A percentile compares a stretch with the other conserved stretches of the same genome.
Conservation (phyloP, 805 yeast species). For the Yarrowia yakushimensis region DNA sequence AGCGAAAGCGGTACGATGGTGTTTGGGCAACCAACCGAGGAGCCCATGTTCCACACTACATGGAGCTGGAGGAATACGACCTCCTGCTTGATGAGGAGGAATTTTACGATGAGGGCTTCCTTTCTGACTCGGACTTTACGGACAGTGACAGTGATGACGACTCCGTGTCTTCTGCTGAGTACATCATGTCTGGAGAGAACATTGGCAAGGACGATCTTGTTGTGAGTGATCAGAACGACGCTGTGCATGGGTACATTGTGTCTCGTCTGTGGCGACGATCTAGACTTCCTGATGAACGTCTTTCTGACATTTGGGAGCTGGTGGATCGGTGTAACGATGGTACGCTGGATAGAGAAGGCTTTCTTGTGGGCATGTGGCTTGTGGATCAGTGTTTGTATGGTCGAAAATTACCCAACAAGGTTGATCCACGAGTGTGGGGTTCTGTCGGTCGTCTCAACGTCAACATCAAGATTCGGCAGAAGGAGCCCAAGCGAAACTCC, state of each 20-base stretch:
- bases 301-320: constrained; percentile 64
- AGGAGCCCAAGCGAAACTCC: constrained; percentile 28
- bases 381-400: constrained; percentile 96
- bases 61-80: constrained; percentile 16
- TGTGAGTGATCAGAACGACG: constrained; percentile 38
- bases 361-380: constrained; percentile 95
- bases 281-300: constrained; percentile 57
- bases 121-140: constrained; percentile 29
- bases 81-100: constrained; percentile 29
- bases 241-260: constrained; percentile 61
- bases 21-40: constrained; percentile 91
- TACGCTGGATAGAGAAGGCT: constrained; percentile 71
- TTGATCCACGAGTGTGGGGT: constrained; percentile 73
- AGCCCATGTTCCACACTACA: constrained; percentile 30
- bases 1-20: constrained; percentile 86
- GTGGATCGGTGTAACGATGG: constrained; percentile 61
- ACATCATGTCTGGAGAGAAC: constrained; percentile 20
- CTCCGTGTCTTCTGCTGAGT: constrained; percentile 28
- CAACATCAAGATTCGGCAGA: constrained; percentile 36
- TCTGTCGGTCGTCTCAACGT: constrained; percentile 54
- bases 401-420: constrained; percentile 71
- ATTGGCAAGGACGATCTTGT: constrained; percentile 29
- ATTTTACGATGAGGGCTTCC: constrained; percentile 28
- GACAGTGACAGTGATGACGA: constrained; percentile 32
- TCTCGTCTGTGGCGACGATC: constrained; percentile 79